Evolutionary conservation across 2,329 filamentous ascomycete genomes (phyloP).

Genomic region (Pseudocercospora vitis): DNA sequence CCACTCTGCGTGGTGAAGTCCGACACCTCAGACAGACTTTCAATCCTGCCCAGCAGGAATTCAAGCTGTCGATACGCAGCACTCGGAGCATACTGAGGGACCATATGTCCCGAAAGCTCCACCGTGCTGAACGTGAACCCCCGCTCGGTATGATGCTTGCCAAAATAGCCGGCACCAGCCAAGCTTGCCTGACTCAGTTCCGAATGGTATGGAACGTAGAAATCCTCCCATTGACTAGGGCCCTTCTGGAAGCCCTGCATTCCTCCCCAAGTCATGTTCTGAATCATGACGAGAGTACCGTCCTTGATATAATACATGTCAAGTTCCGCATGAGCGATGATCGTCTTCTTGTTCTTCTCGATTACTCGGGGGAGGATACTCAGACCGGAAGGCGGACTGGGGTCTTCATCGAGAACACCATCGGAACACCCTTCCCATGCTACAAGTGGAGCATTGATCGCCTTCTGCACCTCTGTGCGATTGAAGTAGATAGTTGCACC

Average conservation of each 20-base stretch:
- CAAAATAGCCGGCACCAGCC: constrained; percentile 66
- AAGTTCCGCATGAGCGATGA: constrained; percentile 70
- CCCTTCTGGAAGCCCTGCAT: constrained; percentile 65
- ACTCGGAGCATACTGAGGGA: constrained; percentile 65
- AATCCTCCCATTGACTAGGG: constrained; percentile 56
- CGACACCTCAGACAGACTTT: constrained; percentile 49
- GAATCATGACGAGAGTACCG: constrained; percentile 69
- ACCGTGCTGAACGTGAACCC: constrained; percentile 71
- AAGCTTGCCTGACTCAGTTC: constrained; percentile 49
- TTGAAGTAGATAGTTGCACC: constrained; percentile 56
- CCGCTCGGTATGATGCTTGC: constrained; percentile 69
- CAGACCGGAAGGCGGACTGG: constrained; percentile 55
- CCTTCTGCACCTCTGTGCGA: constrained; percentile 40
- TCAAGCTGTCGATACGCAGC: constrained; percentile 67
- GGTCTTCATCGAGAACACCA: constrained; percentile 53
- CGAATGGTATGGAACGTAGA: constrained; percentile 67
- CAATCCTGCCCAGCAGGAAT: constrained; percentile 70
- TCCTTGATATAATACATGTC: constrained; percentile 69
- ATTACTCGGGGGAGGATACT: constrained; percentile 68
- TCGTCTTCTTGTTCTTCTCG: constrained; percentile 68
- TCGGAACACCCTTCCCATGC: constrained; percentile 60
- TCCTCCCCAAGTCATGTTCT: constrained; percentile 81
- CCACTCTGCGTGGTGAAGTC: constrained; percentile 40
- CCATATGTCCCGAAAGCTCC: constrained; percentile 59
- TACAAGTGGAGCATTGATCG: constrained; percentile 58